Percentiles rank a stretch among this genome's conserved stretches.
phyloP scores from a whole-genome alignment of 306 rosid genomes.

The Argentina anserina region DNA sequence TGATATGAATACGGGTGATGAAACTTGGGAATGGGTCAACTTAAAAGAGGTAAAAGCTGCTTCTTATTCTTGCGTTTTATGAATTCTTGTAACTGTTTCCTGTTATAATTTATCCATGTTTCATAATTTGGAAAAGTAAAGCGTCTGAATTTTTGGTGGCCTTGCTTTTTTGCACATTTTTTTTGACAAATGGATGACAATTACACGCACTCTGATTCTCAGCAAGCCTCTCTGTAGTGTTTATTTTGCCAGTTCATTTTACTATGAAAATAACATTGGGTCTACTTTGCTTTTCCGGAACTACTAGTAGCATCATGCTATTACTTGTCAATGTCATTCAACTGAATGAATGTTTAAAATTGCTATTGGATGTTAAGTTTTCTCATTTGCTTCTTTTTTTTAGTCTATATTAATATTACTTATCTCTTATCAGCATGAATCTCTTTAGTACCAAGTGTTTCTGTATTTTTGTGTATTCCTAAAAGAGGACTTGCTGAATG shows the following conservation, averaged over 20 bases:
- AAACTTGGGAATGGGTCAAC: constrained; percentile 67
- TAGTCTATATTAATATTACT: neutral
- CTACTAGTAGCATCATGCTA: neutral
- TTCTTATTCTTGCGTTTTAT: constrained; percentile 1
- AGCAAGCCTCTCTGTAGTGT: neutral
- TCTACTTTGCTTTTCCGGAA: neutral
- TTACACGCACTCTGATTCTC: neutral
- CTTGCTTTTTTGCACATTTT: neutral
- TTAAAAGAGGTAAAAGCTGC: constrained; percentile 45
- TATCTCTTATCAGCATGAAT: neutral
- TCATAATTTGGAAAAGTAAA: neutral
- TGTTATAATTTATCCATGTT: neutral
- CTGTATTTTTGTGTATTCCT: neutral
- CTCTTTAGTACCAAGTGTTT: neutral
- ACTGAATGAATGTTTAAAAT: neutral
- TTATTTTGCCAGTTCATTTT: neutral
- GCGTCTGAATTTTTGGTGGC: neutral
- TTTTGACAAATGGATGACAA: neutral
- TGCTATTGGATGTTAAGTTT: neutral
- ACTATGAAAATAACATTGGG: neutral
- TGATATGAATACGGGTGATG: constrained; percentile 44
- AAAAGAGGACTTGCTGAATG: neutral
- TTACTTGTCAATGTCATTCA: neutral
- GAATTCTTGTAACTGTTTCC: neutral
- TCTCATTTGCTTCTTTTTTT: neutral